Evolutionary conservation across 257 asterid species (phyloP).

Genomic region (Lycium barbarum): DNA sequence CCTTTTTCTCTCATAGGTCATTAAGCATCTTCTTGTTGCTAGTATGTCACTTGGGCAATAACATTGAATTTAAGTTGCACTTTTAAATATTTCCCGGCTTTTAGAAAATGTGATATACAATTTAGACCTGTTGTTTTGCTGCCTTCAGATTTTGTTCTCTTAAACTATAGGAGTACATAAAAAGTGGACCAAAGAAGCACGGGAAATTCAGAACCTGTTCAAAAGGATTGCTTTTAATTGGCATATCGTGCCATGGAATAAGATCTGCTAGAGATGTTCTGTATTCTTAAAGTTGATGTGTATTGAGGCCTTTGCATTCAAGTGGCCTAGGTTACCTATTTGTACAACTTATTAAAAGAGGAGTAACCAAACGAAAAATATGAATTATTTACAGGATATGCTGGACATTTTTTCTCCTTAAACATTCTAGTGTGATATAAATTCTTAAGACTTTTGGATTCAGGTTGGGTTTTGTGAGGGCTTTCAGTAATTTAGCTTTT

Average conservation of each 20-base stretch:
- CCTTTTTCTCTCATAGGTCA: neutral
- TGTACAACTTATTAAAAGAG: conserved; percentile 20
- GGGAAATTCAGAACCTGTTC: neutral
- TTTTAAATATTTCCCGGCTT: conserved; percentile 8
- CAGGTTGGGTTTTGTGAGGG: neutral
- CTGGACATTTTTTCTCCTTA: neutral
- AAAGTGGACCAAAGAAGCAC: neutral
- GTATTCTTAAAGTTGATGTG: conserved; percentile 8
- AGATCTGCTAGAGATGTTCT: conserved; percentile 1
- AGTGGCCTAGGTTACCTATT: neutral
- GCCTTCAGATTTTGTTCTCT: conserved; percentile 15
- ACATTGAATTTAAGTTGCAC: neutral
- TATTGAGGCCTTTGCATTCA: neutral
- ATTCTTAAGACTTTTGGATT: conserved; percentile 1
- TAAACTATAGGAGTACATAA: neutral
- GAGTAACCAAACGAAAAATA: neutral
- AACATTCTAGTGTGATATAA: neutral
- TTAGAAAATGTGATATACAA: conserved; percentile 15
- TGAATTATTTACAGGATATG: neutral
- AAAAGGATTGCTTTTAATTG: conserved; percentile 6
- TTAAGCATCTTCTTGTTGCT: conserved; percentile 23
- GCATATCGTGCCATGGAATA: neutral
- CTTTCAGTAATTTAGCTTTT: neutral
- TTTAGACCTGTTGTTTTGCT: neutral
- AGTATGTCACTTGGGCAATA: conserved; percentile 13